A percentile compares a stretch with the other conserved stretches of the same genome.
Evolutionary conservation across 306 rosid genomes (phyloP).

Genomic region (Cicer yamashitae): DNA sequence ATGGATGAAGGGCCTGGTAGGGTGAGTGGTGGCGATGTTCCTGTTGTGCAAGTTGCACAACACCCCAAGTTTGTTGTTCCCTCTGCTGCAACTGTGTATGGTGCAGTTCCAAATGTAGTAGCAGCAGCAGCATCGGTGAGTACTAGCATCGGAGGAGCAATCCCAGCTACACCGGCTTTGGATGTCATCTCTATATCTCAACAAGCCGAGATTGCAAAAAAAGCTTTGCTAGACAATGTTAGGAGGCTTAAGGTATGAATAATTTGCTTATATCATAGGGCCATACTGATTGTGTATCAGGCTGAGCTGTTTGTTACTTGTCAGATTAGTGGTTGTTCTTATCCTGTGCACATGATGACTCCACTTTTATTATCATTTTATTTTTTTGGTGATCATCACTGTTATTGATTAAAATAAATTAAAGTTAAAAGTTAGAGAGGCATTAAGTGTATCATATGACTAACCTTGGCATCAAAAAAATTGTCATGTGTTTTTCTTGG

Average conservation of each 20-base stretch:
- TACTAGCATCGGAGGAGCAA: constrained; percentile 69
- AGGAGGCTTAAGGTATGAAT: constrained; percentile 78
- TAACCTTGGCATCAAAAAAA: background rate
- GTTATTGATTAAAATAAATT: constrained; percentile 1
- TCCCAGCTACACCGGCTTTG: constrained; percentile 53
- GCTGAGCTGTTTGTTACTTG: constrained; percentile 9
- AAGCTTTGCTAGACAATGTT: constrained; percentile 70
- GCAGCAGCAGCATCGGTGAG: constrained; percentile 38
- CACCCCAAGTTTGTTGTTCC: constrained; percentile 57
- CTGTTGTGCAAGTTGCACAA: constrained; percentile 63
- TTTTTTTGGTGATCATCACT: background rate
- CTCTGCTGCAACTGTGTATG: constrained; percentile 52
- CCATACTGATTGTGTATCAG: background rate
- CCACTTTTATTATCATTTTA: background rate
- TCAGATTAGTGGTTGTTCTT: constrained; percentile 3
- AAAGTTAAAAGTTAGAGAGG: constrained; percentile 19
- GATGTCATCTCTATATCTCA: constrained; percentile 68
- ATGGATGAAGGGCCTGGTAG: constrained; percentile 79
- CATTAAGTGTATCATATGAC: background rate
- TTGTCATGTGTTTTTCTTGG: constrained; percentile 2
- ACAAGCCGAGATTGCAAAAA: constrained; percentile 71
- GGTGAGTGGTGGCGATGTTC: constrained; percentile 52
- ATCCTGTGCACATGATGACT: background rate
- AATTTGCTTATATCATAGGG: background rate
- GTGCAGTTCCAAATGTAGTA: constrained; percentile 47